These are phyloP conservation scores for Manihot esculenta DNA, from an alignment of 441 rosid genomes.

Conservation along the genomic window DNA sequence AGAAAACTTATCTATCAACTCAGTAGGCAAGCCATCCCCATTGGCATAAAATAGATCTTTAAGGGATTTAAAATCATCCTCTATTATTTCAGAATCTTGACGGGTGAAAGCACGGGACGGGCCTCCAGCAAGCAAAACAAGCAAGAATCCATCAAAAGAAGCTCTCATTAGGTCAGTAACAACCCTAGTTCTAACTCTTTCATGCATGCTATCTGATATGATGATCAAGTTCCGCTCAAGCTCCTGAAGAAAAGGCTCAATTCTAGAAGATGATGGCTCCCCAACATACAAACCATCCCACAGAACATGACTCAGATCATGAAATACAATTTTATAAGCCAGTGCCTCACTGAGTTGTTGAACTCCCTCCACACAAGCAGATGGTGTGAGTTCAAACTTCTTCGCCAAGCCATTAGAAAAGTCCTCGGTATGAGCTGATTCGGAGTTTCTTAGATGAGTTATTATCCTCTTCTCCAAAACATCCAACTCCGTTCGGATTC, in stretches of 20 bases:
- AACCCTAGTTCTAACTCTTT: slow-evolving; percentile 77
- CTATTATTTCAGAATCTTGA: slow-evolving; percentile 77
- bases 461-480: slow-evolving; percentile 77
- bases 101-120: slow-evolving; percentile 79
- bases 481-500: slow-evolving; percentile 69
- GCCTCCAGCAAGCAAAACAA: slow-evolving; percentile 95
- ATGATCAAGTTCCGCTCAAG: slow-evolving; percentile 63
- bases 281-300: slow-evolving; percentile 94
- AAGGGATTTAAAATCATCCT: slow-evolving; percentile 84
- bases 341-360: slow-evolving; percentile 84
- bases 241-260: slow-evolving; percentile 70
- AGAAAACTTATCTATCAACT: slow-evolving; percentile 74
- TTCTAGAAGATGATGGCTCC: slow-evolving; percentile 68
- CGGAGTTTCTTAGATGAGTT: slow-evolving; percentile 91
- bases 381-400: slow-evolving; percentile 80
- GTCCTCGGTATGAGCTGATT: slow-evolving; percentile 83
- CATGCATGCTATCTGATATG: slow-evolving; percentile 69
- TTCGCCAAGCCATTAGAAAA: slow-evolving; percentile 78
- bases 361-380: slow-evolving; percentile 83
- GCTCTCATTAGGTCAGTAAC: slow-evolving; percentile 85
- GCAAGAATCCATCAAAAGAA: slow-evolving; percentile 83
- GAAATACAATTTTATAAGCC: slow-evolving; percentile 79
- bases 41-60: slow-evolving; percentile 92
- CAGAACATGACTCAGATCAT: slow-evolving; percentile 69
- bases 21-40: slow-evolving; percentile 88